These are phyloP conservation scores for Cercospora sp. DNA, from an alignment of 2,329 filamentous ascomycete genomes.

Conservation along the genomic window DNA sequence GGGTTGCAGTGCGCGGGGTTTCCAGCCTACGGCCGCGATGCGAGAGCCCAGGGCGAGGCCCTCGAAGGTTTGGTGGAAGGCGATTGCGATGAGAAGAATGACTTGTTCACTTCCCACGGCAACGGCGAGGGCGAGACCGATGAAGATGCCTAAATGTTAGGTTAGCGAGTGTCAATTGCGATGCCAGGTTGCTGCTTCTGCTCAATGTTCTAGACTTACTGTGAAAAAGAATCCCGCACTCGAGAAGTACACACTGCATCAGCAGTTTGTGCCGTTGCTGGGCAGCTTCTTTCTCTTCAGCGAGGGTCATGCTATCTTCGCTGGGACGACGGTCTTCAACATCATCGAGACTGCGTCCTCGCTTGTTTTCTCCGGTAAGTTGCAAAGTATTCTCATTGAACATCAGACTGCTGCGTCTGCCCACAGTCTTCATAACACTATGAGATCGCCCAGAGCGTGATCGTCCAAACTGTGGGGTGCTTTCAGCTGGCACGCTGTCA, in stretches of 20 bases:
- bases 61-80: conserved; percentile 68
- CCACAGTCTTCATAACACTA: conserved; percentile 13
- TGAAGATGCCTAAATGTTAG: conserved; percentile 56
- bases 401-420: not conserved
- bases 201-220: not conserved
- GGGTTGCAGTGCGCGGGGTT: conserved; percentile 64
- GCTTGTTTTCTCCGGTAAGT: not conserved
- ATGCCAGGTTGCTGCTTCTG: not conserved
- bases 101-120: conserved; percentile 63
- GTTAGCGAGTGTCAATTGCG: conserved; percentile 34
- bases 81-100: conserved; percentile 63
- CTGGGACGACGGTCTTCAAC: conserved; percentile 10
- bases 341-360: not conserved
- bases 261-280: conserved; percentile 58
- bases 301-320: conserved; percentile 18
- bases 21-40: conserved; percentile 58
- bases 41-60: conserved; percentile 67
- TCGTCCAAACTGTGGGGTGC: conserved; percentile 63
- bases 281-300: conserved; percentile 33
- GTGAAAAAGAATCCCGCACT: conserved; percentile 74
- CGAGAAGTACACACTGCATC: conserved; percentile 68
- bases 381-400: not conserved
- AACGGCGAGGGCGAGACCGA: conserved; percentile 68
- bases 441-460: conserved; percentile 23
- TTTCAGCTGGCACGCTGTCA: conserved; percentile 62